Percentiles rank a stretch among this genome's conserved stretches.
Conservation (phyloP, 2,329 filamentous ascomycete genomes). For the Pyricularia grisea region DNA sequence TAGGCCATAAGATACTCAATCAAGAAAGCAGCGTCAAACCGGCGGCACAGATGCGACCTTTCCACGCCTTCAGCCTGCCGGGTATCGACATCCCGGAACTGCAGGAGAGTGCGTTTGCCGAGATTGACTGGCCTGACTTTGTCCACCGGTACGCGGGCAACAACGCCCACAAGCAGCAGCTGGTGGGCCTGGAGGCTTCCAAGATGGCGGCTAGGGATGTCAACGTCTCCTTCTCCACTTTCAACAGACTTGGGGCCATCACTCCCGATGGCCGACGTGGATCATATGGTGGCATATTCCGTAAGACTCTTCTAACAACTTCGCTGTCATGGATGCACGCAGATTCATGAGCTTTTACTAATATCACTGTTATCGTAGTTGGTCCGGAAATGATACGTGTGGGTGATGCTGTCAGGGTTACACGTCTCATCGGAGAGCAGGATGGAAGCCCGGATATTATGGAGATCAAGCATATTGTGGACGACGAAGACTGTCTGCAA, state of each 20-base stretch:
- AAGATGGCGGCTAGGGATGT: conserved; percentile 25
- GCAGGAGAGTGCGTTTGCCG: conserved; percentile 15
- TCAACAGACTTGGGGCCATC: conserved; percentile 16
- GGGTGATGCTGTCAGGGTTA: conserved; percentile 23
- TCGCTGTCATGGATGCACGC: background rate
- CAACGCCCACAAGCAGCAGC: conserved; percentile 11
- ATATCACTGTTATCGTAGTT: conserved; percentile 6
- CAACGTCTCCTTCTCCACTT: conserved; percentile 23
- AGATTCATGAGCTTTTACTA: background rate
- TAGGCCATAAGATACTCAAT: conserved; percentile 17
- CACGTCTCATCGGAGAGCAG: conserved; percentile 5
- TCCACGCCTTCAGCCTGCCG: conserved; percentile 27
- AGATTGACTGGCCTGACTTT: conserved; percentile 19
- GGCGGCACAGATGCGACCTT: conserved; percentile 22
- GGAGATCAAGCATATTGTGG: conserved; percentile 18
- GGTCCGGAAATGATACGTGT: conserved; percentile 25
- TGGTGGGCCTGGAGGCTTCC: conserved; percentile 24
- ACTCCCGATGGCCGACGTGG: conserved; percentile 8
- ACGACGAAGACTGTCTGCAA: conserved; percentile 4
- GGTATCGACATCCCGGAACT: conserved; percentile 14
- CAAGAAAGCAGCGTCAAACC: conserved; percentile 13
- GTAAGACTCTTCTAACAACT: background rate
- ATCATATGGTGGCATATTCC: conserved; percentile 21
- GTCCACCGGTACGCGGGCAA: conserved; percentile 8
- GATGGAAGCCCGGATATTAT: conserved; percentile 15